phyloP scores from a whole-genome alignment of 2,329 filamentous ascomycete species.

The Paraphaeosphaeria minitans region DNA sequence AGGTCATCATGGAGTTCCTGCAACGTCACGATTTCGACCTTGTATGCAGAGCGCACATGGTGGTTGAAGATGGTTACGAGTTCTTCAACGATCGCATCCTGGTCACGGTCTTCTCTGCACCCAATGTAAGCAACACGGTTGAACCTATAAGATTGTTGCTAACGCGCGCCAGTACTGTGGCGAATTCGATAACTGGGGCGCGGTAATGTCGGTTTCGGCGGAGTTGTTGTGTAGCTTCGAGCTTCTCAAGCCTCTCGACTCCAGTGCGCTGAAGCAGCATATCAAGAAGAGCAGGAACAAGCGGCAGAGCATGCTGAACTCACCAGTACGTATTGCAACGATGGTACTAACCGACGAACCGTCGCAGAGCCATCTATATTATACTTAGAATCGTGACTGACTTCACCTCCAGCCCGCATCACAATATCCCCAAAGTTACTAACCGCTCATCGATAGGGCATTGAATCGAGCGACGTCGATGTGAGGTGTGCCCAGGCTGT shows the following conservation, averaged over 20 bases:
- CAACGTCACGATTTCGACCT: conserved; percentile 95
- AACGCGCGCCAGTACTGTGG: conserved; percentile 77
- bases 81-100: conserved; percentile 96
- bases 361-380: conserved; percentile 31
- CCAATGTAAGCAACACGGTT: conserved; percentile 74
- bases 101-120: conserved; percentile 96
- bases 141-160: neutral
- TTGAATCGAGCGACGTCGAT: conserved; percentile 5
- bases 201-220: conserved; percentile 95
- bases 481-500: neutral
- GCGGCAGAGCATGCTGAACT: conserved; percentile 93
- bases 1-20: conserved; percentile 95
- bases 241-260: conserved; percentile 93
- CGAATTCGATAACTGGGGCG: conserved; percentile 99
- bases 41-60: conserved; percentile 97
- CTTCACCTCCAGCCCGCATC: conserved; percentile 50
- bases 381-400: conserved; percentile 39
- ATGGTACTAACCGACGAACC: conserved; percentile 20
- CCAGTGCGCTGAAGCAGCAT: conserved; percentile 93
- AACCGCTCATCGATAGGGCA: conserved; percentile 37
- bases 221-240: conserved; percentile 97
- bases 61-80: conserved; percentile 98
- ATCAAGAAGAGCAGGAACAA: conserved; percentile 98
- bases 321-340: conserved; percentile 72
- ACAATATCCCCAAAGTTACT: conserved; percentile 59